phyloP scores from a whole-genome alignment of 2,329 filamentous ascomycete genomes.

The Xylaria sp. region DNA sequence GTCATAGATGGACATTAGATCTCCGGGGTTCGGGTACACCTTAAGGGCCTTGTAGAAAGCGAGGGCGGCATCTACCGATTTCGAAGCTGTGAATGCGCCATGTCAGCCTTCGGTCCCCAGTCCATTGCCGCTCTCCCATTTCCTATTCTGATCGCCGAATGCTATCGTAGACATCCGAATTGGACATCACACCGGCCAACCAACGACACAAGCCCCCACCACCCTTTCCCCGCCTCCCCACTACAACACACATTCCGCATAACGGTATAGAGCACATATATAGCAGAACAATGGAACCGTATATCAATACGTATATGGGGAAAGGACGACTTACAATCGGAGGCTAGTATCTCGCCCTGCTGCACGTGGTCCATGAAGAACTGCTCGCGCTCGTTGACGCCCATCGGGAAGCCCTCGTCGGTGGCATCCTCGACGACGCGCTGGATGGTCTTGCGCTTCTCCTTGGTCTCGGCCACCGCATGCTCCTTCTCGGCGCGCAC shows the following conservation, averaged over 20 bases:
- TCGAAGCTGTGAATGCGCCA: conserved; percentile 53
- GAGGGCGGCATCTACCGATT: conserved; percentile 80
- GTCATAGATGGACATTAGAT: conserved; percentile 96
- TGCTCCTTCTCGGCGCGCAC: conserved; percentile 73
- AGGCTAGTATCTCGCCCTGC: conserved; percentile 79
- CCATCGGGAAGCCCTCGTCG: conserved; percentile 87
- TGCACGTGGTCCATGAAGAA: conserved; percentile 98
- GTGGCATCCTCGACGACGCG: conserved; percentile 77
- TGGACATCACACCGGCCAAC: neutral
- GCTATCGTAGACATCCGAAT: neutral
- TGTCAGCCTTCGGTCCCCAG: conserved; percentile 11
- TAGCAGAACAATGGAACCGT: too few relatives aligned
- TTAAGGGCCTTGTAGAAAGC: conserved; percentile 99
- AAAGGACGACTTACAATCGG: conserved; percentile 67
- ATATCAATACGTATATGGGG: neutral
- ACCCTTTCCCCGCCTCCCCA: neutral
- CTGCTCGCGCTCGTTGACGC: conserved; percentile 89
- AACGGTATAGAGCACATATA: neutral
- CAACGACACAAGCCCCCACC: neutral
- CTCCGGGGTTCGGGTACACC: conserved; percentile 92
- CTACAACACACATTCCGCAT: neutral
- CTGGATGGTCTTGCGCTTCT: conserved; percentile 75
- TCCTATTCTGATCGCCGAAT: neutral
- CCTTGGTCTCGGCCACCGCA: conserved; percentile 64
- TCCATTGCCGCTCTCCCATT: neutral